Base-by-base conservation (phyloP, 305 asterid species). In the Lippia alba region DNA sequence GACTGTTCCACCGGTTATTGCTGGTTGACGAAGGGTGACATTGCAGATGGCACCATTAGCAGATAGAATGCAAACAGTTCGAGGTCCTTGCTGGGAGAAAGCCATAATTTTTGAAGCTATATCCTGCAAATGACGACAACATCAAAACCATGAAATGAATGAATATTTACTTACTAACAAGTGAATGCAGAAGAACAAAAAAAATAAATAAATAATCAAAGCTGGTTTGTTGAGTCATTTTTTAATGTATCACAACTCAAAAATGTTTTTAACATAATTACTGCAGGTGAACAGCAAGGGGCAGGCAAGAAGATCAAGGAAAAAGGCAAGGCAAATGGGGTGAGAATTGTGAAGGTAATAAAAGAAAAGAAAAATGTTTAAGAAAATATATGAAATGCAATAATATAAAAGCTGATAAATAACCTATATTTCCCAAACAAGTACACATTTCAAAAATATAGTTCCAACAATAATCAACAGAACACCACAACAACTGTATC, bases 11-110 rank as follows among this genome's bases (percentile, higher is more conserved):
- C 90, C 83, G 6, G 86, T 77, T 74, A 69, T 70, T 39, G 84
- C 81, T 36, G 91, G 82, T 85, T 81, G 89, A 62, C 83, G 85
- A 46, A 86, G 89, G 68, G 80, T 76, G 61, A 86, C 87, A 61
- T 73, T 81, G 60, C 78, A 71, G 65, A 86, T 64, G 59, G 87
- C 77, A 66, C 91, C 91, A 71, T 71, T 80, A 51, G 86, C 91
- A 64, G 91, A 79, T 54, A 85, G 78, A 72, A 85, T 71, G 74
- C 85, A 78, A 57, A 86, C 76, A 0, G 83, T 77, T 1, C 89
- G 80, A 6, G 85, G 81, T 56, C 87, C 84, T 70, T 83, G 82
- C 80, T 83, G 88, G 8, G 89, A 74, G 77, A 83, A 86, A 50
- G 85, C 75, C 87, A 79, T 78, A 57, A 86, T 78, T 77, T 74